Percentiles rank a stretch among this genome's conserved stretches.
Conservation (phyloP, 306 rosid species). For the Vigna unguiculata region DNA sequence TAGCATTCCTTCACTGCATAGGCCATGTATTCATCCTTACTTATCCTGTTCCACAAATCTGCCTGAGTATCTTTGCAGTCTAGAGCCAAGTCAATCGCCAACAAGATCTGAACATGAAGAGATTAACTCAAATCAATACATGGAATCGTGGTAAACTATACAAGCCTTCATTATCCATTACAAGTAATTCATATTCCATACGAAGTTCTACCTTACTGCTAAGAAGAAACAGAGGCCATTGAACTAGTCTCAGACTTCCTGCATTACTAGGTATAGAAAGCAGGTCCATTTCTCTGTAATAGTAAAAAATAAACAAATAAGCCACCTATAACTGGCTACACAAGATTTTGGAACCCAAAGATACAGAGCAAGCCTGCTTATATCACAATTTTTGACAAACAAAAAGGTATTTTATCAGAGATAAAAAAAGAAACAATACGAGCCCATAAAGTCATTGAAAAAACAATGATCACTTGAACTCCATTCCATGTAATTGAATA, state of each 20-base stretch:
- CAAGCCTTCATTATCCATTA: not conserved
- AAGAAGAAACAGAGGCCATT: constrained; percentile 98
- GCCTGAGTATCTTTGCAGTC: constrained; percentile 90
- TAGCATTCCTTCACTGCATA: constrained; percentile 95
- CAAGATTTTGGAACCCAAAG: constrained; percentile 20
- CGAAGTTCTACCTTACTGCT: constrained; percentile 80
- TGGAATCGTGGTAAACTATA: constrained; percentile 24
- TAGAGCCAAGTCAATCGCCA: constrained; percentile 92
- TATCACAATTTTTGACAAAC: constrained; percentile 2
- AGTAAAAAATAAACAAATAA: constrained; percentile 33
- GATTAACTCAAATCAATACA: constrained; percentile 19
- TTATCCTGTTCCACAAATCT: constrained; percentile 90
- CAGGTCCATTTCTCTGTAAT: constrained; percentile 90
- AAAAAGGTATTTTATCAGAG: not conserved
- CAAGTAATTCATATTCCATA: constrained; percentile 39
- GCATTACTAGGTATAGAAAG: constrained; percentile 91
- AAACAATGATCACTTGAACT: not conserved
- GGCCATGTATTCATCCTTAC: constrained; percentile 92
- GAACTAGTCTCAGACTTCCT: constrained; percentile 88
- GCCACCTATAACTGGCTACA: constrained; percentile 12
- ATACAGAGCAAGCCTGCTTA: constrained; percentile 2
- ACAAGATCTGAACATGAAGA: constrained; percentile 65
- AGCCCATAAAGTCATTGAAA: not conserved
- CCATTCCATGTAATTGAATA: not conserved
- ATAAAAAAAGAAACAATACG: not conserved